Base-by-base conservation (phyloP, 1,284 basidiomycete species). In the Pulveroboletus sp. region DNA sequence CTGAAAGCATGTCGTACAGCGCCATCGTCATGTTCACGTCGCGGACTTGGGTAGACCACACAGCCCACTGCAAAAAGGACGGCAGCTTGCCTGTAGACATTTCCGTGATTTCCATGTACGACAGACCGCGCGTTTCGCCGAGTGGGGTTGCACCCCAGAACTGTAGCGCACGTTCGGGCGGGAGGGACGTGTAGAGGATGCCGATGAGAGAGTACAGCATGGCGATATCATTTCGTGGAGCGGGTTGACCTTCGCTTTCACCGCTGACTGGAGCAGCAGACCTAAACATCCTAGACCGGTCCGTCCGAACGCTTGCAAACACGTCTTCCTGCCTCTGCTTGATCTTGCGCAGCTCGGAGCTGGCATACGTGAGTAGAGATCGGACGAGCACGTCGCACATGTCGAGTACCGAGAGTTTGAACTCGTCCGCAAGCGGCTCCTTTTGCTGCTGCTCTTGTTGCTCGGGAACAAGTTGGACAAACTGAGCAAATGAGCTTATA, bases 251-350 rank as follows among this genome's bases (percentile, higher is more conserved):
- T 14, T 79, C 76, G 7, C 66, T 52, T 44, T 81, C 81, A 10
- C 74, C 66, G 10, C 72, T 72, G 50, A 76, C 67, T 22, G 77
- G 71, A 18, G 76, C 66, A 44, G 80, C 64, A 59, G 81, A 82
- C 53, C 81, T 81, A 55, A 78, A 76, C 55, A 72, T 73, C 54
- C 84, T 74, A 25, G 80, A 76, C 29, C 84, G 77, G 65, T 84
- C 86, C 20, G 77, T 81, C 40, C 86, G 81, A 45, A 81, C 82
- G 60, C 75, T 83, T 2, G 87, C 86, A 24, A 89, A 77, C 7
- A 88, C 79, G 68, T 97, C 95, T 72, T 97, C 95, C 70, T 97
- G 94, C 40, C 88, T 79, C 65, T 95, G 92, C 70, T 94, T 93
- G 69, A 97, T 87, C 69, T 92, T 93, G 43, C 92, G 85, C n/a